A percentile compares a stretch with the other conserved stretches of the same genome.
Conservation (phyloP, 2,329 filamentous ascomycete genomes). For the Magnaporthiopsis incrustans region DNA sequence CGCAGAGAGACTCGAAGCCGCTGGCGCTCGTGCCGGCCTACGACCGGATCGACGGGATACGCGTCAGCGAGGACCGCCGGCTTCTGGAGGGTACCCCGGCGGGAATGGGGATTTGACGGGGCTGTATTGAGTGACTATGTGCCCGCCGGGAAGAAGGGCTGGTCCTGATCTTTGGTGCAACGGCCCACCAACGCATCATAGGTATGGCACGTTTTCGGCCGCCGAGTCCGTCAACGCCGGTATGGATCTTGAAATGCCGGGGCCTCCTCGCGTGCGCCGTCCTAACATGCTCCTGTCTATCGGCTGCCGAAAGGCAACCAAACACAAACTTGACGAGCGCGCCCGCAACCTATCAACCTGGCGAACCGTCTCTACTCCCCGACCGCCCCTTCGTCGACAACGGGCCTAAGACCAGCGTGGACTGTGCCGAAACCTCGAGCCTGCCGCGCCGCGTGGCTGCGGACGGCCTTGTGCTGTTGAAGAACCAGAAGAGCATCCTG, state of each 20-base stretch:
- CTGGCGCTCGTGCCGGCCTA: conserved; percentile 30
- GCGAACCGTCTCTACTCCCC: conserved; percentile 9
- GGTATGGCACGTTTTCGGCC: conserved; percentile 20
- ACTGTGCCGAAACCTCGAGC: conserved; percentile 6
- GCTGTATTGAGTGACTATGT: conserved; percentile 29
- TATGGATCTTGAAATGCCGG: conserved; percentile 24
- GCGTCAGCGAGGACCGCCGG: conserved; percentile 27
- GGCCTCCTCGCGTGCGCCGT: conserved; percentile 19
- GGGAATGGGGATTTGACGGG: conserved; percentile 30
- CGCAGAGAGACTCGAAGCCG: conserved; percentile 24
- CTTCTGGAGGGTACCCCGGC: conserved; percentile 25
- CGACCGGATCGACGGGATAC: conserved; percentile 30
- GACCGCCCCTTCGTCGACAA: conserved; percentile 3
- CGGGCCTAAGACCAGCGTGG: conserved; percentile 1
- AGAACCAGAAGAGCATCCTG: conserved; percentile 47
- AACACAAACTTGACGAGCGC: conserved; percentile 19
- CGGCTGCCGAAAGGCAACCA: conserved; percentile 18
- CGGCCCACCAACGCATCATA: background rate
- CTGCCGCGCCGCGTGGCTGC: conserved; percentile 11
- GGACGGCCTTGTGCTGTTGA: conserved; percentile 14
- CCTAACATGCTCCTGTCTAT: conserved; percentile 18
- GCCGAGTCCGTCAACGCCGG: conserved; percentile 17
- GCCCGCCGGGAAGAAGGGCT: background rate
- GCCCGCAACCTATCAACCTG: conserved; percentile 19
- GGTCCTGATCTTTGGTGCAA: background rate